Base-by-base conservation (phyloP, 2,329 filamentous ascomycete genomes). In the Beauveria sp. region DNA sequence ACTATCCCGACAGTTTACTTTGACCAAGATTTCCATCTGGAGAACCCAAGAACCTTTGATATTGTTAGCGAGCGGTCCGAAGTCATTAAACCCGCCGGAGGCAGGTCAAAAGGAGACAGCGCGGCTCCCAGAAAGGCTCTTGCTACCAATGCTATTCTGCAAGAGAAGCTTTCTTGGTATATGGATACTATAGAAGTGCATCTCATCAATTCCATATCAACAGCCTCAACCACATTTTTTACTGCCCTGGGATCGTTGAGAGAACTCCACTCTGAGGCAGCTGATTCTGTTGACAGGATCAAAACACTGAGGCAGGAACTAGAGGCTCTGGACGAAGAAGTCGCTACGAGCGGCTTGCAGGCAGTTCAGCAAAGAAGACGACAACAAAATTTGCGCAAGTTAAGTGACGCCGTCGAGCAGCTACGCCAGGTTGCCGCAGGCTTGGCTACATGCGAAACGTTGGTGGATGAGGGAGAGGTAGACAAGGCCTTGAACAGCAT, bases 141-240 rank as follows among this genome's bases (percentile, higher is more conserved):
- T 30, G 93, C 93, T 8, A 97, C 93, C 0, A 99, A 99, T 74
- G 95, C 95, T 0, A 99, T 99, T 62, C 74, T 99, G 42, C 95
- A 99, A 72, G 95, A 99, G 74, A 99, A 99, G 74, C 79, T 99
- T 14, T 98, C 95, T 0, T 99, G 95, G 95, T 99, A 99, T 73
- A 96, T 99, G 92, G 95, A 99, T 72, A 99, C 95, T 0, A 92
- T 99, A 24, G 95, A 99, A 72, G 91, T 99, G 60, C 95, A 99
- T 72, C 79, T 99, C 8, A 97, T 99, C 67, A 91, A 91, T 38
- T 96, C 93, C 0, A 99, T 99, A 65, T 98, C 93, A 2, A 92
- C 90, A 0, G 95, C 95, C 1, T 98, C 95, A 0, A 92, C 91
- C 0, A 96, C 93, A 0, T 99, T 99, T 74, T 99, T 99, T 70